A percentile compares a stretch with the other conserved stretches of the same genome.
These are phyloP conservation scores for Mucor mucedo DNA, from an alignment of 371 early-diverging fungal species.

Conservation along the genomic window DNA sequence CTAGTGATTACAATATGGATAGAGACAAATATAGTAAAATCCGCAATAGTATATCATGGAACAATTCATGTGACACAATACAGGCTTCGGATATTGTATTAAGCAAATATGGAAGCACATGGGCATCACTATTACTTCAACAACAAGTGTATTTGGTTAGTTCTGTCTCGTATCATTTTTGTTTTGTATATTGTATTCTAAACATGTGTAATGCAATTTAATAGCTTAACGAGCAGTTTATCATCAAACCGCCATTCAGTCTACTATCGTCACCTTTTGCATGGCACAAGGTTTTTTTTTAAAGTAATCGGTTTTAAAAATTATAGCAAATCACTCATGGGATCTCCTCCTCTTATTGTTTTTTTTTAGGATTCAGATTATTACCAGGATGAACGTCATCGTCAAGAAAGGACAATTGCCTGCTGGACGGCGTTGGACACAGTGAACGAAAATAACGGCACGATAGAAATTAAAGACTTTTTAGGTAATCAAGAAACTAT, in stretches of 20 bases:
- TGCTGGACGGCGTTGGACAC: constrained; percentile 61
- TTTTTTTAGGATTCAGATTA: constrained; percentile 48
- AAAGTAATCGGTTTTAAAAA: not conserved
- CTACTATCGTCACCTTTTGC: constrained; percentile 44
- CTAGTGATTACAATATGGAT: constrained; percentile 30
- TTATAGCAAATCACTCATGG: no score
- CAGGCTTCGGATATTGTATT: constrained; percentile 32
- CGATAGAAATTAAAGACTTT: constrained; percentile 14
- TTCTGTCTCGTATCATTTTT: not conserved
- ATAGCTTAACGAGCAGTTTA: constrained; percentile 67
- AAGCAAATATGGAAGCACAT: constrained; percentile 33
- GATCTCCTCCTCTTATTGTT: not conserved
- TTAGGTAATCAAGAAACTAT: constrained; percentile 2
- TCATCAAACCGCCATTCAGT: constrained; percentile 60
- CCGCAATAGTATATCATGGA: constrained; percentile 34
- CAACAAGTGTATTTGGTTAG: constrained; percentile 28
- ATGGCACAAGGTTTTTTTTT: constrained; percentile 56
- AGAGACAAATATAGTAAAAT: constrained; percentile 26
- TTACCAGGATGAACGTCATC: constrained; percentile 24
- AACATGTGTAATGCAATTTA: not conserved
- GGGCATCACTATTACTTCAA: constrained; percentile 41
- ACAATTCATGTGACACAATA: constrained; percentile 1
- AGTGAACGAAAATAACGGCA: constrained; percentile 28
- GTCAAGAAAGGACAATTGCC: constrained; percentile 44
- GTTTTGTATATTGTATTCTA: not conserved